A percentile compares a stretch with the other conserved stretches of the same genome.
phyloP scores from a whole-genome alignment of 495 filamentous ascomycete species.

The Trichoderma virens region DNA sequence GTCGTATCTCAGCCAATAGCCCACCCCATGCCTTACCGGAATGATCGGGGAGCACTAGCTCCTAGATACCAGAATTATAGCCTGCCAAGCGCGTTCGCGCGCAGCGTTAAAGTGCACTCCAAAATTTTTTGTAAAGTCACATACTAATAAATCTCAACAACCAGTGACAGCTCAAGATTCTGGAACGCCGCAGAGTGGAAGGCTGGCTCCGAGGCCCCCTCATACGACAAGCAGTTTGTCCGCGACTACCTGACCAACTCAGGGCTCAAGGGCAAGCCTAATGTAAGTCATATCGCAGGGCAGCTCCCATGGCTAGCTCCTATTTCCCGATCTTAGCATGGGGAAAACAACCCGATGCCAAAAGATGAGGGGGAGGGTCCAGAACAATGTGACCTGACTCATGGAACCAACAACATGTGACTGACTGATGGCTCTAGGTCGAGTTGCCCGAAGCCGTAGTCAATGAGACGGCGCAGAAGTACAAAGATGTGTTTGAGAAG shows the following conservation, averaged over 20 bases:
- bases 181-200: slow-evolving; percentile 73
- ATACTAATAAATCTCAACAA: background rate
- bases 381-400: background rate
- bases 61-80: background rate
- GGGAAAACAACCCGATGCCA: background rate
- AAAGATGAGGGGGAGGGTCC: background rate
- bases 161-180: slow-evolving; percentile 68
- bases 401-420: background rate
- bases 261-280: slow-evolving; percentile 63
- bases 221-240: slow-evolving; percentile 86
- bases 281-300: slow-evolving; percentile 45
- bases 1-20: background rate
- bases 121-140: too few species aligned
- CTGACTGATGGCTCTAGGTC: slow-evolving; percentile 31
- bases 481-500: slow-evolving; percentile 33
- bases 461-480: slow-evolving; percentile 49
- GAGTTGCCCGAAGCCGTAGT: slow-evolving; percentile 60
- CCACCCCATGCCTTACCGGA: background rate
- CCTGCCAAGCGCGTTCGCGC: background rate
- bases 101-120: too few species aligned
- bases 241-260: slow-evolving; percentile 73
- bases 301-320: slow-evolving; percentile 54
- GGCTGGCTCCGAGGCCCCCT: slow-evolving; percentile 65
- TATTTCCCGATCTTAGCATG: background rate
- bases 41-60: background rate